Evolutionary conservation across 148 eudicot genomes (phyloP), one percentile per base, ranked within the genome.

Genomic region (Fagopyrum tataricum): DNA sequence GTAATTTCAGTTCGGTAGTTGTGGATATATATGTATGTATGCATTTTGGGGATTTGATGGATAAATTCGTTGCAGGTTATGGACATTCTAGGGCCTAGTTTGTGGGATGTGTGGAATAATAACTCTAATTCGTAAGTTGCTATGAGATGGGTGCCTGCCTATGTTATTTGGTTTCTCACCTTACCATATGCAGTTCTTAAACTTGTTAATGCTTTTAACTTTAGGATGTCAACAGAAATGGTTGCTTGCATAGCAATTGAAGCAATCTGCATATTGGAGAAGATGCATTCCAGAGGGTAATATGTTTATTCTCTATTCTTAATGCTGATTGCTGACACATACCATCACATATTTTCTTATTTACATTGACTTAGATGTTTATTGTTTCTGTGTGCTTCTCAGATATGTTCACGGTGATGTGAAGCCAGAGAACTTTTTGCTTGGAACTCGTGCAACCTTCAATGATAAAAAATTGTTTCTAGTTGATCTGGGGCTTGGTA

Each of bases 31-130:
- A 0, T n/a, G 3, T 68, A 13, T 9, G n/a, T 43, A n/a, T 68
- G 72, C 7, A 7, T 41, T 11, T 71, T 49, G 61, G 6, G 6
- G 67, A 51, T 72, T 51, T 52, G 46, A 4, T 37, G 41, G 20
- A 58, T 75, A 41, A 76, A 18, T 0, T 17, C 9, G 40, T 52
- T 82, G 31, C 87, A 94, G 97, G 97, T 94, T 67, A 91, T 94
- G 98, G 98, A 91, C 75, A 91, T 94, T 89, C 91, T 94, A 39
- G 98, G 98, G 39, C 98, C 98, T 21, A 94, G 98, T 72, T 81
- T 94, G 59, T 94, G 97, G 98, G 97, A 94, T 79, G 96, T 91
- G 59, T 94, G 98, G 98, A 94, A 91, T 78, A 86, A 75, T 72
- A 89, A 83, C 74, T 79, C 91, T 71, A 93, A 91, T 67, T 77